Conservation (phyloP, 1,284 basidiomycete genomes). For the Apiotrichum sp. region DNA sequence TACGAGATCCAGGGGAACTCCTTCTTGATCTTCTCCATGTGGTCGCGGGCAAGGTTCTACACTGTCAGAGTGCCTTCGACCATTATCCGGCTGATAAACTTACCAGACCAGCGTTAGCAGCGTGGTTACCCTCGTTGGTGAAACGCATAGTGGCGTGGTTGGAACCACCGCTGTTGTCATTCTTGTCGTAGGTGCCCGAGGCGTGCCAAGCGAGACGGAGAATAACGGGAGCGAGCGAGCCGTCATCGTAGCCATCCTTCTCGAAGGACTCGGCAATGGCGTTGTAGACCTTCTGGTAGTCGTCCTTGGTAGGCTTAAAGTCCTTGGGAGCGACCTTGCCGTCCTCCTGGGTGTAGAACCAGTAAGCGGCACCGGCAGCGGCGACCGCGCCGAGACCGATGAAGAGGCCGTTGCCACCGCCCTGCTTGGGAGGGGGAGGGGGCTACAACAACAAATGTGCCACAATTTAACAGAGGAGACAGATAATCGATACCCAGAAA, state of each 20-base stretch:
- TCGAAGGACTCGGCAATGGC: slow-evolving; percentile 70
- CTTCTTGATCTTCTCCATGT: slow-evolving; percentile 83
- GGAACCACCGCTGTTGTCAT: slow-evolving; percentile 73
- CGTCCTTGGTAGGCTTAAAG: slow-evolving; percentile 53
- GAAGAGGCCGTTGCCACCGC: slow-evolving; percentile 21
- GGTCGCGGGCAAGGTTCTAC: slow-evolving; percentile 63
- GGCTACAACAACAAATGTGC: slow-evolving; percentile 19
- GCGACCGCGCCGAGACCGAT: slow-evolving; percentile 32
- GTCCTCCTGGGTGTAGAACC: slow-evolving; percentile 40
- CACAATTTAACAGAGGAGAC: slow-evolving; percentile 13
- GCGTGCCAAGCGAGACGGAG: slow-evolving; percentile 92
- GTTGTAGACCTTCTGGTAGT: slow-evolving; percentile 92
- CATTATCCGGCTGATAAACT: neutral
- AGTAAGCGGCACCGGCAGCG: slow-evolving; percentile 41
- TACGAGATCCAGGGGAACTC: slow-evolving; percentile 83
- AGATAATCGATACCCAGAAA: neutral
- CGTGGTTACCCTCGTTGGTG: slow-evolving; percentile 73
- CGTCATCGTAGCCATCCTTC: slow-evolving; percentile 80
- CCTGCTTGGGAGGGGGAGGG: slow-evolving; percentile 29
- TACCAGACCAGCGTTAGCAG: slow-evolving; percentile 75
- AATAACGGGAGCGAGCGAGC: slow-evolving; percentile 83
- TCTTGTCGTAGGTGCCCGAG: slow-evolving; percentile 87
- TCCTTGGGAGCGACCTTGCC: slow-evolving; percentile 49
- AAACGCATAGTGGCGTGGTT: slow-evolving; percentile 97
- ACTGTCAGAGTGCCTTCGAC: slow-evolving; percentile 7